Base-by-base conservation (phyloP, 2,329 filamentous ascomycete genomes). In the Trichoderma polysporum region DNA sequence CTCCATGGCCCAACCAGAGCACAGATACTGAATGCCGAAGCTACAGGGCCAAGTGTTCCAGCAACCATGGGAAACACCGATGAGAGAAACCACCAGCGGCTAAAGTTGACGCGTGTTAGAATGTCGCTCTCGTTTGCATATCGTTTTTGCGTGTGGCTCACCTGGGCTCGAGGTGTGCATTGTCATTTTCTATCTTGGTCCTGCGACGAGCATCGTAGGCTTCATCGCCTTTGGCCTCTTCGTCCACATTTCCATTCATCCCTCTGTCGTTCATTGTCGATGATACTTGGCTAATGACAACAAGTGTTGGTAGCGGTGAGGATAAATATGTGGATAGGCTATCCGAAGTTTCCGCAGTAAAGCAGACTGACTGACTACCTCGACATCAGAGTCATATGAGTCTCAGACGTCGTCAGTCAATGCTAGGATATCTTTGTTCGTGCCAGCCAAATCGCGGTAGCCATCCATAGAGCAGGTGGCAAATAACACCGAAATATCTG, bases 21-120 rank as follows among this genome's bases (percentile, higher is more conserved):
- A 69, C 91, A 93, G 67, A 97, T 93, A 66, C 91, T 94, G 78
- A 95, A 91, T 33, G 95, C 89, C 67, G 94, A 97, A 2, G 94
- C 94, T 10, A 97, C 86, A 0, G 94, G 94, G 0, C 92, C 93
- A 2, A 95, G 85, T 0, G 93, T 93, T 37, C 92, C 93, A 2
- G 93, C 92, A 12, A 95, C 85, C 75, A 97, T 87, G 35, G 91
- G 91, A 69, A 94, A 89, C 10, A 85, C 86, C 1, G 87, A 86
- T 2, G 86, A 87, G 29, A 86, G 83, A 72, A 89, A 84, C 86
- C 86, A 90, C 86, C 86, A 89, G 33, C 63, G 63, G 12, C 63
- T 66, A 10, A 17, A 49, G 9, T 33, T 2, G 19, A 9, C n/a
- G 15, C 15, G 49, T 5, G 19, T 64, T 47, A 64, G 33, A 1